These are phyloP conservation scores for Taphrina sp. DNA, from an alignment of 1,139 yeast genomes.

Conservation along the genomic window DNA sequence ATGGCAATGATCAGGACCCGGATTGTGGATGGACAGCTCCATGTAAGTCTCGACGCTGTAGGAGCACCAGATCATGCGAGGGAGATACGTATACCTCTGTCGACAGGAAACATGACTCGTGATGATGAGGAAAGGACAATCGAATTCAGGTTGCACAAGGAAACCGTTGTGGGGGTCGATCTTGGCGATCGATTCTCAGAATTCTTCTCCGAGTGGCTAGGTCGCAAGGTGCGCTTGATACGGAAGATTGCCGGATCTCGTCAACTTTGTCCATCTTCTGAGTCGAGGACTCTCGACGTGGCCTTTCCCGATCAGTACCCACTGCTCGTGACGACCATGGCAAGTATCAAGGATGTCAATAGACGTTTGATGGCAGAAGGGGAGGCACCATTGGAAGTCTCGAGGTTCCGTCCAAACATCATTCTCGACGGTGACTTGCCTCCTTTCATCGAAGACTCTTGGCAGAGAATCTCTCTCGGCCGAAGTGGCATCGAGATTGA, in stretches of 20 bases:
- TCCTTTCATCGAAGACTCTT: neutral
- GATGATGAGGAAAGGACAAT: neutral
- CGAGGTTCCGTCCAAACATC: conserved; percentile 1
- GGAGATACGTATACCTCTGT: neutral
- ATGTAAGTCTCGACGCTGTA: neutral
- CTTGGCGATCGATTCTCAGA: neutral
- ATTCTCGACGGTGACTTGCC: neutral
- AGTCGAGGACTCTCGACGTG: neutral
- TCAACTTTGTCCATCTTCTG: too few relatives aligned
- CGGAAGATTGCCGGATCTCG: neutral
- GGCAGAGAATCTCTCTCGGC: neutral
- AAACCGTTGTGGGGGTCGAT: neutral
- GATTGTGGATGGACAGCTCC: neutral
- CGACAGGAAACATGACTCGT: neutral
- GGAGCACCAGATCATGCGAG: neutral
- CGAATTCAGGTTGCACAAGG: neutral
- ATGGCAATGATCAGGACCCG: neutral
- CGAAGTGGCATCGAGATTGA: neutral
- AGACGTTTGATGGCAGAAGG: neutral
- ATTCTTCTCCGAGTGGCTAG: neutral
- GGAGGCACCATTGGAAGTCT: neutral
- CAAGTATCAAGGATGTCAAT: neutral
- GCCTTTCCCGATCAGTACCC: neutral
- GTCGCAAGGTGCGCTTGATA: neutral
- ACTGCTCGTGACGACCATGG: neutral